phyloP scores from a whole-genome alignment of 352 stramenopile genomes.

The Globisporangium camurandrum region DNA sequence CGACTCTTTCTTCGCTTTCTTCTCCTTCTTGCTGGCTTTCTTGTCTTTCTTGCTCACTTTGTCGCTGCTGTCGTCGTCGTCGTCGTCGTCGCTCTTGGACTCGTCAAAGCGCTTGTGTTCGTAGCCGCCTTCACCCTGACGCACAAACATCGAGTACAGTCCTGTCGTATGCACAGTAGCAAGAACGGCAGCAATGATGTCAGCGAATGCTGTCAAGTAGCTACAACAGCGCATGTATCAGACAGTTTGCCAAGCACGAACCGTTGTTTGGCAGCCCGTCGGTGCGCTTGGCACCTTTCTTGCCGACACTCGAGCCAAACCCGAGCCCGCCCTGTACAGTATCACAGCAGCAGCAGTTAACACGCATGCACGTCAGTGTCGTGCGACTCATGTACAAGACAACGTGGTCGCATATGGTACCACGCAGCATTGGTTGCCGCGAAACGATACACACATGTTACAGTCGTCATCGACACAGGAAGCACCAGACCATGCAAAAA shows the following conservation, averaged over 20 bases:
- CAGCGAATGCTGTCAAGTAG: not conserved
- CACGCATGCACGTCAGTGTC: not conserved
- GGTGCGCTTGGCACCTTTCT: constrained; percentile 51
- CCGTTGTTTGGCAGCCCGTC: constrained; percentile 74
- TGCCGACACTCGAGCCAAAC: constrained; percentile 40
- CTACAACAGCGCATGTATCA: not conserved
- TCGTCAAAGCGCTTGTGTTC: constrained; percentile 81
- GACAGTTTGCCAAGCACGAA: constrained; percentile 5
- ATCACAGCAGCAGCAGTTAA: not conserved
- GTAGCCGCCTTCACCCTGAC: constrained; percentile 64
- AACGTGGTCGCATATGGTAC: too few species aligned
- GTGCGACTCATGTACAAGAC: too few species aligned
- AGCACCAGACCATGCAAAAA: constrained; percentile 11
- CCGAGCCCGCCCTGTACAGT: constrained; percentile 53
- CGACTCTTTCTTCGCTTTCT: constrained; percentile 14
- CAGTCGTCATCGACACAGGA: too few species aligned
- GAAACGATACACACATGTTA: too few species aligned
- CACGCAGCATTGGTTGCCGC: too few species aligned
- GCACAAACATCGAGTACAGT: constrained; percentile 83
- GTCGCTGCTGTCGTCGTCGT: constrained; percentile 24
- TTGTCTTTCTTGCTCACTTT: constrained; percentile 26
- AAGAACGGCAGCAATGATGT: not conserved
- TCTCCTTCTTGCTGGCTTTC: constrained; percentile 14
- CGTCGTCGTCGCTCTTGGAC: constrained; percentile 17
- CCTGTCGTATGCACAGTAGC: constrained; percentile 13